Evolutionary conservation across 345 rosid species (phyloP).

Genomic region (Eutrema japonicum): DNA sequence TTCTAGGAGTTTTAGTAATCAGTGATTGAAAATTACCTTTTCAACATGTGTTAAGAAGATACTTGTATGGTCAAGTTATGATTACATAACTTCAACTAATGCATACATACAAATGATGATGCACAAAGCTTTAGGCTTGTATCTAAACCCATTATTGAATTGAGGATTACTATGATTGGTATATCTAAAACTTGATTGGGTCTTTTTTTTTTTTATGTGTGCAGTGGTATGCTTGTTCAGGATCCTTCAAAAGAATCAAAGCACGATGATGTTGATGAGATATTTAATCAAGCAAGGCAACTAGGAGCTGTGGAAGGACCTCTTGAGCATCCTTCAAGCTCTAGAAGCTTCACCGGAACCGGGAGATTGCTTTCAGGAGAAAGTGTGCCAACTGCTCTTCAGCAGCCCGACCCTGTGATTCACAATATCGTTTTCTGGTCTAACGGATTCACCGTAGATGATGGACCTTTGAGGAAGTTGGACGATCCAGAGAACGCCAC

Average conservation of each 20-base stretch:
- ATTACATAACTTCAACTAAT: neutral
- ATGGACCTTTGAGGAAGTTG: slow-evolving; percentile 86
- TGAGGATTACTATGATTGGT: neutral
- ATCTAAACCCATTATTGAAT: neutral
- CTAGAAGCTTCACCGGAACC: slow-evolving; percentile 82
- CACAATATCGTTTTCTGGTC: slow-evolving; percentile 90
- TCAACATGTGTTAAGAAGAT: no score
- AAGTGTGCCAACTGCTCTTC: slow-evolving; percentile 70
- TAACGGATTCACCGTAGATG: slow-evolving; percentile 88
- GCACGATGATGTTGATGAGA: slow-evolving; percentile 84
- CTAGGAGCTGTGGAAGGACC: slow-evolving; percentile 93
- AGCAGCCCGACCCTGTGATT: slow-evolving; percentile 71
- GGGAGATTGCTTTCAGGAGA: slow-evolving; percentile 89
- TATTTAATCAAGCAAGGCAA: slow-evolving; percentile 87
- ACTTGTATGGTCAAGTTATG: no score
- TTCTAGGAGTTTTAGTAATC: neutral
- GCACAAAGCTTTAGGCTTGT: slow-evolving; percentile 15
- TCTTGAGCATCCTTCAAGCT: slow-evolving; percentile 73
- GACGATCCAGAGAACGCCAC: slow-evolving; percentile 93
- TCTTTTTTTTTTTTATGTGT: slow-evolving; percentile 18
- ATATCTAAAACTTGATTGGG: neutral
- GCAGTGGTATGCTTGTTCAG: slow-evolving; percentile 98
- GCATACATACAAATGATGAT: neutral
- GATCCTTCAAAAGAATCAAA: slow-evolving; percentile 61
- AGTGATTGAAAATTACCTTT: neutral